phyloP scores from a whole-genome alignment of 371 early-diverging fungal species.

The Syncephalastrum contaminatum region DNA sequence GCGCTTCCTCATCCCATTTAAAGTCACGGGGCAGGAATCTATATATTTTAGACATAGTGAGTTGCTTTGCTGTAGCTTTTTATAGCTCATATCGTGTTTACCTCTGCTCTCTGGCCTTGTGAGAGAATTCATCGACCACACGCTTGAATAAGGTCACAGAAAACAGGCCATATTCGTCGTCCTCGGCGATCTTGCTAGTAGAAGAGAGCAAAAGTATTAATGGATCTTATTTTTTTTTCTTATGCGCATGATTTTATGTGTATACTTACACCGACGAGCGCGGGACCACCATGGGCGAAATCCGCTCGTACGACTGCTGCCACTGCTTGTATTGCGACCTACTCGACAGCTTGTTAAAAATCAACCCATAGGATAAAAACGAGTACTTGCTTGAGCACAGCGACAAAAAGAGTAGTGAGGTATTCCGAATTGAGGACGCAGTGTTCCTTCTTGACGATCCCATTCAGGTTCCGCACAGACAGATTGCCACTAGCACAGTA shows the following conservation, averaged over 20 bases:
- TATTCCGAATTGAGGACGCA: slow-evolving; percentile 92
- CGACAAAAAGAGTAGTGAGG: slow-evolving; percentile 89
- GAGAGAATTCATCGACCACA: slow-evolving; percentile 84
- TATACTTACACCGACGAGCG: slow-evolving; percentile 81
- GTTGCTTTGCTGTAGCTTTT: too few relatives aligned
- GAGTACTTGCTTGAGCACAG: slow-evolving; percentile 80
- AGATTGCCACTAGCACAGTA: slow-evolving; percentile 77
- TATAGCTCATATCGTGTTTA: slow-evolving; percentile 20
- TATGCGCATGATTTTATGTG: not conserved
- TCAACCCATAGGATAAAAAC: too few relatives aligned
- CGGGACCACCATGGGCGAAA: slow-evolving; percentile 94
- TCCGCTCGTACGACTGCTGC: slow-evolving; percentile 80
- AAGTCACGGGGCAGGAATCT: slow-evolving; percentile 94
- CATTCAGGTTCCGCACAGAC: slow-evolving; percentile 81
- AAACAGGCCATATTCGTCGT: slow-evolving; percentile 91
- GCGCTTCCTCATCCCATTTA: slow-evolving; percentile 79
- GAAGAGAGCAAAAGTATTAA: too few relatives aligned
- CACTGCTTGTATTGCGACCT: slow-evolving; percentile 68
- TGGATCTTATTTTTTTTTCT: not conserved
- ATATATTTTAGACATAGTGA: too few relatives aligned
- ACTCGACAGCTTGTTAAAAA: too few relatives aligned
- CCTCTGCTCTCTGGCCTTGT: slow-evolving; percentile 87
- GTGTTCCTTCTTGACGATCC: slow-evolving; percentile 88
- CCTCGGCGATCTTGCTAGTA: slow-evolving; percentile 82
- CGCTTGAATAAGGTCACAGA: slow-evolving; percentile 90